These are phyloP conservation scores for Punctularia strigosozonata DNA, from an alignment of 768 basidiomycete species.

Conservation along the genomic window DNA sequence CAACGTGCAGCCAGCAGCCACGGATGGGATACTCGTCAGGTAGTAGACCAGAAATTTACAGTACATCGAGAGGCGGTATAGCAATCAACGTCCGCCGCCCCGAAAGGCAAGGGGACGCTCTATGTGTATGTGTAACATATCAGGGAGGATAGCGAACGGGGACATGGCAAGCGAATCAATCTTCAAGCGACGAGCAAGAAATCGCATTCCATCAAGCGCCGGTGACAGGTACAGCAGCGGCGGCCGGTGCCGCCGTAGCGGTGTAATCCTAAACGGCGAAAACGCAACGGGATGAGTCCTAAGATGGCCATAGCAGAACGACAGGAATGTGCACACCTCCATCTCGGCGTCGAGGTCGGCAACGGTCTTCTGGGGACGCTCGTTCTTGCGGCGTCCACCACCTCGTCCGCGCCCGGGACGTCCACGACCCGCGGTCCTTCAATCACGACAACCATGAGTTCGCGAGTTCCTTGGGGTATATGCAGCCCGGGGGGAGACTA, in stretches of 20 bases:
- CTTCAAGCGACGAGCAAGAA: conserved; percentile 9
- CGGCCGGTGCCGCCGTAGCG: conserved; percentile 31
- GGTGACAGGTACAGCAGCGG: conserved; percentile 23
- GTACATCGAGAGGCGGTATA: too few species aligned
- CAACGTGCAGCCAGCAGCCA: too few species aligned
- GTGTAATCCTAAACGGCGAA: conserved; percentile 48
- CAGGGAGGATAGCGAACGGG: too few species aligned
- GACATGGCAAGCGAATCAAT: too few species aligned
- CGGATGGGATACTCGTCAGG: too few species aligned
- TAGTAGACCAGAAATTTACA: too few species aligned
- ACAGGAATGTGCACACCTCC: conserved; percentile 57
- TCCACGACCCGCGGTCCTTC: conserved; percentile 24
- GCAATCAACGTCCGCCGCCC: too few species aligned
- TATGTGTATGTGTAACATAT: too few species aligned
- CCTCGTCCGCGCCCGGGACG: conserved; percentile 36
- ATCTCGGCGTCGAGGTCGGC: conserved; percentile 97
- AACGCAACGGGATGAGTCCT: conserved; percentile 1
- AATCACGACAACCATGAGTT: conserved; percentile 15
- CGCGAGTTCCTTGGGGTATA: conserved; percentile 1
- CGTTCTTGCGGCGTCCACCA: conserved; percentile 32
- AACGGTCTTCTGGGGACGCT: conserved; percentile 66
- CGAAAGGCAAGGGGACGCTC: too few species aligned
- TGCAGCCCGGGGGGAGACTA: conserved; percentile 7
- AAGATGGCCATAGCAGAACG: neutral
- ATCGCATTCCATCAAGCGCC: conserved; percentile 10